Base-by-base conservation (phyloP, 2,329 filamentous ascomycete species). In the Xylaria arbuscula region DNA sequence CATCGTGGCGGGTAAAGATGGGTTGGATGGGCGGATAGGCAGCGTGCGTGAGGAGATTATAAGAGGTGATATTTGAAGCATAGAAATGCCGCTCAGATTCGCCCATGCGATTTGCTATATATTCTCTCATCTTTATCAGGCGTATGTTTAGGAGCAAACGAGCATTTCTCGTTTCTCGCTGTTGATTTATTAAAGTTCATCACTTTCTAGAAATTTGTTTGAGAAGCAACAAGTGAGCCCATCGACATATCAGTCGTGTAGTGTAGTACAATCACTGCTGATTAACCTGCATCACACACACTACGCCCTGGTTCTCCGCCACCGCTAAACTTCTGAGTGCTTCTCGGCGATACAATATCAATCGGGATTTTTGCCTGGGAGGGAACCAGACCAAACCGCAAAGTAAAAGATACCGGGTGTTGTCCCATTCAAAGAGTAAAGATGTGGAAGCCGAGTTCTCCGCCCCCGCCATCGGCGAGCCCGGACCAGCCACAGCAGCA, bases 361-460 rank as follows among this genome's bases (percentile, higher is more conserved):
- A n/a, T n/a, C n/a, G n/a, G n/a, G n/a, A n/a, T n/a, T n/a, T 15
- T 3, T 15, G 13, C 15, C 0, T 5, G 28, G 4, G 48, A 51
- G 22, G 13, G 11, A 32, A 51, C 48, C 4, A 17, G 48, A 51
- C 48, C 2, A 7, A 51, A 28, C 7, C 48, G 8, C 28, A 51
- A 48, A 28, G 28, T 28, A 28, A 28, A 28, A 28, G 28, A 28
- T 28, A 28, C 28, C 28, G 28, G 28, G 28, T 28, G 5, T 2
- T 28, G 28, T 28, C 28, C 5, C 2, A 2, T 28, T 28, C 5
- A 65, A 2, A 34, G 17, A 62, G 15, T 22, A 53, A 61, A 42
- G 22, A 69, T 70, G 68, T 70, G 68, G 69, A 70, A 70, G 58
- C 67, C 64, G 36, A 67, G 42, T 42, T 57, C 67, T 42, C 48